Base-by-base conservation (phyloP, 2,329 filamentous ascomycete genomes). In the Talaromyces amestolkiae region DNA sequence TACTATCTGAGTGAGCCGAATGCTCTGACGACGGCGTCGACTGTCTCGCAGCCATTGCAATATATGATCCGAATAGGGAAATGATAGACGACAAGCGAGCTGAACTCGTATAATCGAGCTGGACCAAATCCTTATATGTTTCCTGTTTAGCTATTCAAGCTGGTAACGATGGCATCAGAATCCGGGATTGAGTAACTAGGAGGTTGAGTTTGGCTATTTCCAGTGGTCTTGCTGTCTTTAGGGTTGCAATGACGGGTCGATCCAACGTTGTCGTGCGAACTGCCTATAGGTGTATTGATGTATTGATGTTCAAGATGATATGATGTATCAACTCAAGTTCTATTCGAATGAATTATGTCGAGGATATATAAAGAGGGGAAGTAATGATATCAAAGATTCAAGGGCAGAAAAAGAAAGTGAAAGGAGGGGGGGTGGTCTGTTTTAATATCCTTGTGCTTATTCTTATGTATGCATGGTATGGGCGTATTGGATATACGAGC, bases 1-100 rank as follows among this genome's bases (percentile, higher is more conserved):
- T 82, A 68, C 77, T 78, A 71, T 83, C 81, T 19, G 78, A 77
- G 68, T 78, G 76, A 33, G 70, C 67, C 31, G 75, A 77, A 65
- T 78, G 70, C 27, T 79, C 77, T 45, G 75, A 77, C n/a, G 73
- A 69, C 39, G 77, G 77, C 63, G 77, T 74, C 69, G 77, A 74
- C 72, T 79, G 77, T 47, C 77, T 76, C 56, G 76, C 75, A 31
- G 75, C 75, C 77, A 79, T 79, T 63, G 65, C 73, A 6, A 63
- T 61, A 15, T 65, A 62, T 51, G 22, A 51, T 49, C 39, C 45
- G 24, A 47, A 24, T n/a, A n/a, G 10, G 31, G 24, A 22, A 17
- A 61, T 61, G 8, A 24, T 19, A 27, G 10, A 17, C 17, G 43
- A 39, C n/a, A 10, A 31, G 33, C 11, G 31, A 56, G 33, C 11